Conservation (phyloP, 2,329 filamentous ascomycete genomes). For the Chlorencoelia australis region DNA sequence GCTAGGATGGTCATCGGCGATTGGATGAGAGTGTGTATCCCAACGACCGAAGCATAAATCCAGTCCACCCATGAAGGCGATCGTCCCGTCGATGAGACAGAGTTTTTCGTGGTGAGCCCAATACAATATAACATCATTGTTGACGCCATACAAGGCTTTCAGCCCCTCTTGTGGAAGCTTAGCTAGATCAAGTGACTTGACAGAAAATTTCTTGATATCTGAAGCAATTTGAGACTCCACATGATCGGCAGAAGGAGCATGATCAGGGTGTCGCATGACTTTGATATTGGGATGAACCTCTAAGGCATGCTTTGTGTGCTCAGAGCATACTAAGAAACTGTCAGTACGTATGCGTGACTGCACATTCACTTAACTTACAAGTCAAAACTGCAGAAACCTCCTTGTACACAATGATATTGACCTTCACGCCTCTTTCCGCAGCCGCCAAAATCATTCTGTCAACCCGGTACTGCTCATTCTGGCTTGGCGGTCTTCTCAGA, state of each 20-base stretch:
- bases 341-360: slow-evolving; percentile 14
- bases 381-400: slow-evolving; percentile 77
- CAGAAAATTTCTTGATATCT: slow-evolving; percentile 38
- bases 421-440: slow-evolving; percentile 71
- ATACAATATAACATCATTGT: slow-evolving; percentile 72
- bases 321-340: slow-evolving; percentile 43
- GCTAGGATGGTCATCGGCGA: slow-evolving; percentile 64
- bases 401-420: slow-evolving; percentile 87
- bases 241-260: slow-evolving; percentile 63
- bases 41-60: slow-evolving; percentile 83
- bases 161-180: slow-evolving; percentile 64
- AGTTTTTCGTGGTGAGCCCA: slow-evolving; percentile 95
- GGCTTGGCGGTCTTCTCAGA: slow-evolving; percentile 68
- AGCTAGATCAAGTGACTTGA: slow-evolving; percentile 45
- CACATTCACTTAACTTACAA: slow-evolving; percentile 47
- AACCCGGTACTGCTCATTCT: slow-evolving; percentile 73
- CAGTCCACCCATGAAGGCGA: slow-evolving; percentile 85
- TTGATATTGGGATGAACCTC: slow-evolving; percentile 79
- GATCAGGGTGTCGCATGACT: slow-evolving; percentile 86
- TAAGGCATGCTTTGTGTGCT: slow-evolving; percentile 71
- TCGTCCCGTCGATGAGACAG: slow-evolving; percentile 65
- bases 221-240: slow-evolving; percentile 59
- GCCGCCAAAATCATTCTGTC: slow-evolving; percentile 75
- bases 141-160: slow-evolving; percentile 71
- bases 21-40: slow-evolving; percentile 79